Evolutionary conservation across 2,329 filamentous ascomycete species (phyloP).

Genomic region (Sporothrix humicola): DNA sequence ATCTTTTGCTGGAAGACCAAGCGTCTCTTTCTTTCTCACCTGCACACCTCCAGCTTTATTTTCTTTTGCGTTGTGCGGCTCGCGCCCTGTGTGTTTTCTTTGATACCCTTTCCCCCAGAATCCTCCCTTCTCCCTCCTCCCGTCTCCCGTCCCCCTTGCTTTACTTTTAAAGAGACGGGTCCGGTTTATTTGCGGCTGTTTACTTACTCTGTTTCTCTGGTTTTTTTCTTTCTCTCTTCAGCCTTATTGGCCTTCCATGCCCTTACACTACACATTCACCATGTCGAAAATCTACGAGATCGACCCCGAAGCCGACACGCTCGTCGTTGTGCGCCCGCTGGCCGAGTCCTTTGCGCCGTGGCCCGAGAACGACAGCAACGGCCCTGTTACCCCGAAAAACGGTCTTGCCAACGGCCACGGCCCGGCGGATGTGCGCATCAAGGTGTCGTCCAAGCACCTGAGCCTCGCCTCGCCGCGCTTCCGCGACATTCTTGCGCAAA

Average conservation of each 20-base stretch:
- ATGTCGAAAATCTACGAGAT: conserved; percentile 47
- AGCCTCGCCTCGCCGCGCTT: conserved; percentile 45
- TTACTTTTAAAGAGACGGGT: not conserved
- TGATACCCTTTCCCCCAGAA: not conserved
- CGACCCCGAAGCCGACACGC: conserved; percentile 45
- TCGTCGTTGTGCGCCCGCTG: conserved; percentile 43
- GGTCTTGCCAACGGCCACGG: not conserved
- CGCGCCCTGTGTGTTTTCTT: conserved; percentile 26
- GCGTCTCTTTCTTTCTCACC: not conserved
- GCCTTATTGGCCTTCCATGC: conserved; percentile 24
- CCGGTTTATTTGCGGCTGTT: not conserved
- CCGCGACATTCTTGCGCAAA: conserved; percentile 37
- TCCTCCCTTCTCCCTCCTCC: not conserved
- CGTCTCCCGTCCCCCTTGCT: not conserved
- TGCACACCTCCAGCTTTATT: not conserved
- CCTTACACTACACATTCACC: conserved; percentile 30
- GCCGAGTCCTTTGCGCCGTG: conserved; percentile 40
- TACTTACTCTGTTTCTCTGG: conserved; percentile 8
- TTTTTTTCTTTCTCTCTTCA: not conserved
- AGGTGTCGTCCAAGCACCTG: conserved; percentile 48
- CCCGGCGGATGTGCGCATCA: conserved; percentile 43
- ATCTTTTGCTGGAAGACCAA: not conserved
- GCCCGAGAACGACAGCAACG: conserved; percentile 31
- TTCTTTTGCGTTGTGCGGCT: conserved; percentile 12
- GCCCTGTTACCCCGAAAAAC: conserved; percentile 14